Conservation (phyloP, 768 basidiomycete genomes). For the Artomyces pyxidatus region DNA sequence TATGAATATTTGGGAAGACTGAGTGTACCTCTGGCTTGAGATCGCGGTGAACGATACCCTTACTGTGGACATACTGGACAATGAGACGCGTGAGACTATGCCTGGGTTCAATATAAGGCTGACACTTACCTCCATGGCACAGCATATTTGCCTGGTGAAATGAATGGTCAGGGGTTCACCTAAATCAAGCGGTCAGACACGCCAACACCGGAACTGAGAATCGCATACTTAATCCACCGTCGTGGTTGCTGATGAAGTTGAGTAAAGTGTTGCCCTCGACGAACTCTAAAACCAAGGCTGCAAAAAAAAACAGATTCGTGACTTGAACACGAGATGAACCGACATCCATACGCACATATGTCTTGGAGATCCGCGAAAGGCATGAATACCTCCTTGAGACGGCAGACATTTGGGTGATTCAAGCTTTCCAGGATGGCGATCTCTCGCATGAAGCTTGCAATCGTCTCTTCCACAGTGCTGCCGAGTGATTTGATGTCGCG, state of each 20-base stretch:
- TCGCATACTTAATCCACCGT: slow-evolving; percentile 50
- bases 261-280: slow-evolving; percentile 86
- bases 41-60: slow-evolving; percentile 87
- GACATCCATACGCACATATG: slow-evolving; percentile 41
- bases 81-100: neutral
- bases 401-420: slow-evolving; percentile 77
- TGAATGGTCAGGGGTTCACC: slow-evolving; percentile 53
- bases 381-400: slow-evolving; percentile 71
- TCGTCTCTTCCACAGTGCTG: slow-evolving; percentile 1
- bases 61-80: slow-evolving; percentile 53
- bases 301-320: too few relatives aligned
- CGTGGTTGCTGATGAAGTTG: slow-evolving; percentile 58
- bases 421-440: slow-evolving; percentile 72
- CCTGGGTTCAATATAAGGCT: neutral
- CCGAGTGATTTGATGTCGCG: slow-evolving; percentile 39
- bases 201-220: neutral
- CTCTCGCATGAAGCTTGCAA: slow-evolving; percentile 52
- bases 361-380: slow-evolving; percentile 45
- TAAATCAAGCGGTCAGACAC: too few relatives aligned
- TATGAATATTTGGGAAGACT: too few relatives aligned
- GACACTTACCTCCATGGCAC: slow-evolving; percentile 56
- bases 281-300: slow-evolving; percentile 78
- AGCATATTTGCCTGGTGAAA: slow-evolving; percentile 78
- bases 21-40: slow-evolving; percentile 77
- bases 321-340: too few relatives aligned